Base-by-base conservation (phyloP, 139 green algal genomes). In the Chlamydomonas schloesseri region DNA sequence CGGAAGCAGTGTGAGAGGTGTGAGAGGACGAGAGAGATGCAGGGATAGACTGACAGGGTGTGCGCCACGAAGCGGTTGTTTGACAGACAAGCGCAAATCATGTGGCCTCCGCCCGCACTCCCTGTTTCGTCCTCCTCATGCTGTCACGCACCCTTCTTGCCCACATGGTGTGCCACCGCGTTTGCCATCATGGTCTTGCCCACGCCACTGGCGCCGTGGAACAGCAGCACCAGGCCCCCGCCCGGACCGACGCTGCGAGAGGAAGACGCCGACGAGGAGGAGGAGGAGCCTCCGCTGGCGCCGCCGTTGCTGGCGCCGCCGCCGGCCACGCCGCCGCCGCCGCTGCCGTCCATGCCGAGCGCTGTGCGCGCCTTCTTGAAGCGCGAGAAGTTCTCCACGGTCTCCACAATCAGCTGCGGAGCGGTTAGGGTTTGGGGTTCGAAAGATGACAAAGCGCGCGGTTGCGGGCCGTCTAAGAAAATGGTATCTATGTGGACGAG, bases 101-200 rank as follows among this genome's bases (percentile, higher is more conserved):
- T n/a, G n/a, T n/a, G n/a, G n/a, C n/a, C n/a, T n/a, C n/a, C n/a
- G n/a, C n/a, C n/a, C n/a, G n/a, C n/a, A n/a, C n/a, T n/a, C n/a
- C n/a, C n/a, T n/a, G n/a, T n/a, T n/a, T n/a, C n/a, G n/a, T n/a
- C n/a, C n/a, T n/a, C n/a, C n/a, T n/a, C n/a, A n/a, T n/a, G n/a
- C n/a, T n/a, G n/a, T n/a, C n/a, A n/a, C n/a, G n/a, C n/a, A 69
- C 53, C 73, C 50, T 81, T 81, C 55, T 81, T 81, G n/a, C 73
- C 73, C 53, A 81, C 73, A 33, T 81, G 73, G 18, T 81, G 53
- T 17, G 73, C 73, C 73, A 81, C 73, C 31, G 73, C 73, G n/a
- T 81, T 81, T 2, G 73, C 73, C 73, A 81, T 81, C 73, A 81
- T 81, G 31, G 73, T 81, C 73, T 81, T 81, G 55, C 73, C 73